Evolutionary conservation across 2,329 filamentous ascomycete genomes (phyloP), one percentile per base, ranked within the genome.

Genomic region (Gnomoniopsis sp.): DNA sequence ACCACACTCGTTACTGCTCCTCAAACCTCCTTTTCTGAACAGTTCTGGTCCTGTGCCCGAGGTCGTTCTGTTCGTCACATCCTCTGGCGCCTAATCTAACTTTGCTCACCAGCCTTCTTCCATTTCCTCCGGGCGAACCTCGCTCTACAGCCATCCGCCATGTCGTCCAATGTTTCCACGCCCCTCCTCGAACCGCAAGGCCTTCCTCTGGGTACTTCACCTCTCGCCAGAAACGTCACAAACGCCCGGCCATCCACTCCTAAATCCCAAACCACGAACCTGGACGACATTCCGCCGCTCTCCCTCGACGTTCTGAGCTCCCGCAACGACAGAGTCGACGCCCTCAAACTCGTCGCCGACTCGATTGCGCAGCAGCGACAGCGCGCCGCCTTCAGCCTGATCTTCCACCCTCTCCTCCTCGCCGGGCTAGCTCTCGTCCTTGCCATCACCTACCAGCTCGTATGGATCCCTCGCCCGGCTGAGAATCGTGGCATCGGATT

Each of bases 331-430:
- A 86, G 88, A 69, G 75, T 86, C 63, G 80, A 85, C 57, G 87
- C 88, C 19, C 78, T 96, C 53, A 83, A 83, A 63, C 83, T 96
- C 21, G 81, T 96, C 43, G 88, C 91, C 61, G 90, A 93, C 73
- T 91, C 88, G 59, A 84, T 96, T 52, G 89, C 90, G 38, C 88
- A 96, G 74, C 91, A 95, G 77, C 86, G 88, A 62, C 87, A 91
- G 69, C 75, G 81, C 10, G 85, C 89, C 21, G 83, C 86, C 46
- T 75, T 77, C 56, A 76, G 83, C 62, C 76, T 95, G 59, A 77
- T 90, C 62, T 83, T 82, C 66, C 85, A 91, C 72, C 85, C 84
- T 0, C 70, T 83, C 23, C 76, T 79, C 52, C 68, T 87, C 15
- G 74, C 78, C 22, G 71, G 77, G 8, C 73, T 86, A n/a, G 68